phyloP scores from a whole-genome alignment of 306 rosid genomes.

The Gillenia trifoliata region DNA sequence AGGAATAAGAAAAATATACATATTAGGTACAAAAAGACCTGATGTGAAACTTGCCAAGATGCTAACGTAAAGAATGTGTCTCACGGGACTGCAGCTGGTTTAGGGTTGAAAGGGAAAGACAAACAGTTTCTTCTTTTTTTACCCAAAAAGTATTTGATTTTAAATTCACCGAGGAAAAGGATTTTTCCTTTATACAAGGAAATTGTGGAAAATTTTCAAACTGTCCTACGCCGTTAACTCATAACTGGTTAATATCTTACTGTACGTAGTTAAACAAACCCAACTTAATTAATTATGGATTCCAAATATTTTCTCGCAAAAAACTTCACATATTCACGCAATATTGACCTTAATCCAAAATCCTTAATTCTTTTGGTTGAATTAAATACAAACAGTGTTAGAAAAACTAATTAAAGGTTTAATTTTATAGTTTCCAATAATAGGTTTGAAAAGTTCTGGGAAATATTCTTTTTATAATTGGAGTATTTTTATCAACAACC shows the following conservation, averaged over 20 bases:
- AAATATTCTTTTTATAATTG: too few species aligned
- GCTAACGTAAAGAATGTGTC: conserved; percentile 18
- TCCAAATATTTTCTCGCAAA: neutral
- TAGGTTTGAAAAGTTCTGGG: neutral
- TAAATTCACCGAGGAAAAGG: neutral
- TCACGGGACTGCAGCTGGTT: conserved; percentile 6
- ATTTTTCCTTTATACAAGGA: neutral
- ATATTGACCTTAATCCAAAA: neutral
- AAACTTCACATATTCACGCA: neutral
- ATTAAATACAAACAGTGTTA: too few species aligned
- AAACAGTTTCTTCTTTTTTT: neutral
- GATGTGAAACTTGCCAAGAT: conserved; percentile 27
- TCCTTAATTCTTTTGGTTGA: neutral
- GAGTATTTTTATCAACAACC: neutral
- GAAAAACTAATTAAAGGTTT: neutral
- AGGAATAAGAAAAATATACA: neutral
- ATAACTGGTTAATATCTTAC: neutral
- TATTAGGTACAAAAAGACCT: conserved; percentile 4
- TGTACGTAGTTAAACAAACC: neutral
- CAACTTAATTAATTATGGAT: neutral
- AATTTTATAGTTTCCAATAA: neutral
- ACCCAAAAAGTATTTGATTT: neutral
- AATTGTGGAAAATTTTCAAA: neutral
- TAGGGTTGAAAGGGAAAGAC: conserved; percentile 10
- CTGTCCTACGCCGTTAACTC: neutral